Evolutionary conservation across 106 monocot genomes (phyloP).

Genomic region (Narthecium ossifragum): DNA sequence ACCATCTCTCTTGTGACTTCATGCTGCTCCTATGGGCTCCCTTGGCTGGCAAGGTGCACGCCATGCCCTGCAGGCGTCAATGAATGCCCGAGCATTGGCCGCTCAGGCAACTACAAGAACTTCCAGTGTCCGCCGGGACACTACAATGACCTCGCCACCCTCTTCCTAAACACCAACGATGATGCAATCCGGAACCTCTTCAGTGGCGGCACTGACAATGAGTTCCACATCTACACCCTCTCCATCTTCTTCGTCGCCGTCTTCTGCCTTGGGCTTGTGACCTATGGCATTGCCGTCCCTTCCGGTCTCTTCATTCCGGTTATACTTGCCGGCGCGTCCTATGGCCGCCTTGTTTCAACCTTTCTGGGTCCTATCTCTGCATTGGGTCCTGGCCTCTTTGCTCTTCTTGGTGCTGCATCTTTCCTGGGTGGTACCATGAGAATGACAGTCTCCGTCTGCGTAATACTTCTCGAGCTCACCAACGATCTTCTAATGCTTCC

Average conservation of each 20-base stretch:
- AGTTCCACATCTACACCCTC: constrained; percentile 34
- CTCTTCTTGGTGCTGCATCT: constrained; percentile 50
- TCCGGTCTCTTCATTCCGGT: constrained; percentile 65
- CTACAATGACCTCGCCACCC: constrained; percentile 57
- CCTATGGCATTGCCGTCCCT: constrained; percentile 66
- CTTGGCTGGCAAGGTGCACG: constrained; percentile 48
- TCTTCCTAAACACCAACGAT: constrained; percentile 54
- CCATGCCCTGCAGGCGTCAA: constrained; percentile 31
- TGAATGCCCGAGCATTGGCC: constrained; percentile 46
- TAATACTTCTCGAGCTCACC: constrained; percentile 63
- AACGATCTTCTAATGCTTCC: constrained; percentile 58
- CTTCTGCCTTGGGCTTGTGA: constrained; percentile 41
- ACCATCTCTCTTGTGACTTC: constrained; percentile 48
- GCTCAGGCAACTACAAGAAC: constrained; percentile 52
- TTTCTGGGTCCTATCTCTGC: constrained; percentile 21
- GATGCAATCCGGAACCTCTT: constrained; percentile 60
- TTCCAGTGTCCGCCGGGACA: constrained; percentile 55
- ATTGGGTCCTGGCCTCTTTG: constrained; percentile 41
- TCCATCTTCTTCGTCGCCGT: constrained; percentile 34
- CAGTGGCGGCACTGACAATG: constrained; percentile 26
- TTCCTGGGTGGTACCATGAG: constrained; percentile 74
- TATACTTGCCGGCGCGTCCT: constrained; percentile 53
- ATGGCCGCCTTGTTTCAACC: constrained; percentile 40
- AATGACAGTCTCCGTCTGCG: constrained; percentile 64
- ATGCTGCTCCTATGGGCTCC: constrained; percentile 51